Base-by-base conservation (phyloP, 179 eudicot species). In the Camellia oleifera region DNA sequence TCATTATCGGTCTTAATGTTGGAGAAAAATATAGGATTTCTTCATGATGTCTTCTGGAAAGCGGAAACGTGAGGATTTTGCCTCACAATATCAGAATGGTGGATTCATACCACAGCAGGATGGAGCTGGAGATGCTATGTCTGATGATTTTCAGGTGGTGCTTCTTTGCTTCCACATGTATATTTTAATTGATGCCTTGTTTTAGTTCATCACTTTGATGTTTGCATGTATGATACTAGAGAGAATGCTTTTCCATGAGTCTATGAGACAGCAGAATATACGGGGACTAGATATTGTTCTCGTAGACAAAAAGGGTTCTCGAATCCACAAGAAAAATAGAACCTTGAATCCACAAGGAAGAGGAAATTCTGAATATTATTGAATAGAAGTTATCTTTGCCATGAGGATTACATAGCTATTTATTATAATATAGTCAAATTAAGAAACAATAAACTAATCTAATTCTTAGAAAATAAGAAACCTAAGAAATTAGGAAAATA, bases 31-130 rank as follows among this genome's bases (percentile, higher is more conserved):
- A 20, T 88, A 94, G 98, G 98, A 94, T 63, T 90, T 94, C 88
- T 88, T 94, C 84, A 79, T 82, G 26, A 77, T 85, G 84, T 78
- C 91, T 67, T 70, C 93, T 79, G 98, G 93, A 76, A 94, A 94
- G 86, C 89, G 97, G 26, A 94, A 93, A 79, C 93, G 97, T 23
- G 98, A 93, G 44, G 97, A 91, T 20, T 76, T 88, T 77, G 88
- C 96, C 75, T 79, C 94, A 78, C 92, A 81, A 42, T 88, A 86
- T 84, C 90, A 71, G 79, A 68, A 83, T 57, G 89, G 92, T 79
- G 93, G 96, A 72, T 93, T 87, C 86, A 93, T 94, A 74, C 96
- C 97, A 13, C 98, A 94, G 82, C 93, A 87, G 84, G 98, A 94
- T 88, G 98, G 98, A 81, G 89, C 97, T 84, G 92, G 88, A 75